Evolutionary conservation across 208 protist species (phyloP).

Genomic region (Leishmania amazonensis): DNA sequence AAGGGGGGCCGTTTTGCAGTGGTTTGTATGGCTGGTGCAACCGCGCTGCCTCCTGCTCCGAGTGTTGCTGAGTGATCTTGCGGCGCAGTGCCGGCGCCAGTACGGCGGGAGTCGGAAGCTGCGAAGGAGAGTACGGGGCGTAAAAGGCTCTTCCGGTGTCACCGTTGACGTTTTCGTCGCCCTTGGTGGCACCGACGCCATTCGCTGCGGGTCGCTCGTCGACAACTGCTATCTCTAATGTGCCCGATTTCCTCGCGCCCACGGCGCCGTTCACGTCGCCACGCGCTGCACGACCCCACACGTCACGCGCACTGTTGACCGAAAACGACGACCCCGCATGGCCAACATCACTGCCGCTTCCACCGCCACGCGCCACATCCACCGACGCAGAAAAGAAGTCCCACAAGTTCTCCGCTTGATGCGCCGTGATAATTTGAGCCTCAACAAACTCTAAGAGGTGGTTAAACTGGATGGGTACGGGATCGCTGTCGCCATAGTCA

Average conservation of each 20-base stretch:
- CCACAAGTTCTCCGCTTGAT: constrained; percentile 78
- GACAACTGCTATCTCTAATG: not conserved
- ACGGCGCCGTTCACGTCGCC: not conserved
- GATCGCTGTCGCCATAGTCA: constrained; percentile 38
- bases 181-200: not conserved
- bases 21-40: constrained; percentile 16
- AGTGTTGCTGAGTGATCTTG: constrained; percentile 43
- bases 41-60: constrained; percentile 22
- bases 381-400: constrained; percentile 48
- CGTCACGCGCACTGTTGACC: not conserved
- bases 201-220: not conserved
- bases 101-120: constrained; percentile 22
- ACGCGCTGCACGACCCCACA: not conserved
- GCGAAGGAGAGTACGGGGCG: constrained; percentile 10
- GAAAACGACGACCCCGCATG: not conserved
- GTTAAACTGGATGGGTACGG: constrained; percentile 70
- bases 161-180: not conserved
- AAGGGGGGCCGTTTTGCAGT: constrained; percentile 9
- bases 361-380: not conserved
- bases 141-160: constrained; percentile 21
- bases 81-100: constrained; percentile 41
- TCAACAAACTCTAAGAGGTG: constrained; percentile 81
- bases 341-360: not conserved
- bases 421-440: constrained; percentile 77
- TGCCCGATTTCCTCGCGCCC: not conserved